These are phyloP conservation scores for Neofusicoccum parvum DNA, from an alignment of 2,329 filamentous ascomycete species.

Conservation along the genomic window DNA sequence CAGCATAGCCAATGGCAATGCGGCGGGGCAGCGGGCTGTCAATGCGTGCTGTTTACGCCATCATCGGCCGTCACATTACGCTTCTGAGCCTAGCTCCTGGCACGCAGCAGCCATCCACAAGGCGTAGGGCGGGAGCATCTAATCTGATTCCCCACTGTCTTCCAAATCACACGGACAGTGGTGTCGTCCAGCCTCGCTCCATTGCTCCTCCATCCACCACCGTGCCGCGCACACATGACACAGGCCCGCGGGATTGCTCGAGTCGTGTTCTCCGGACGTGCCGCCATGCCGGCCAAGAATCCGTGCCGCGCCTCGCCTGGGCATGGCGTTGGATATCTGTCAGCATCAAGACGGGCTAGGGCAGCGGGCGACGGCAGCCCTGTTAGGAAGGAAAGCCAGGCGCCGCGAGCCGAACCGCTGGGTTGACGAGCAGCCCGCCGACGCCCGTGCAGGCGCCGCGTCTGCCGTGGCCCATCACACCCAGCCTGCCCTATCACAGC, in stretches of 20 bases:
- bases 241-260: not conserved
- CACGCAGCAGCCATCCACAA: not conserved
- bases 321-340: too few species aligned
- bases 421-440: constrained; percentile 13
- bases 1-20: not conserved
- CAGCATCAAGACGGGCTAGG: too few species aligned
- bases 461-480: not conserved
- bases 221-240: not conserved
- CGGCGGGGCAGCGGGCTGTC: not conserved
- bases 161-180: not conserved
- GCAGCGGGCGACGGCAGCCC: too few species aligned
- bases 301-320: too few species aligned
- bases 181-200: not conserved
- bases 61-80: not conserved
- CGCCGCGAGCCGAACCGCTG: constrained; percentile 10
- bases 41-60: not conserved
- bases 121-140: not conserved
- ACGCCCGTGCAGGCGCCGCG: not conserved
- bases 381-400: not conserved
- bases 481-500: not conserved
- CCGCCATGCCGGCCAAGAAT: not conserved
- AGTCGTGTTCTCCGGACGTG: not conserved
- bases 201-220: not conserved
- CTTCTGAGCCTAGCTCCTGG: not conserved
- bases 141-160: not conserved